phyloP scores from a whole-genome alignment of 768 basidiomycete genomes.

The Tulasnella sp. region DNA sequence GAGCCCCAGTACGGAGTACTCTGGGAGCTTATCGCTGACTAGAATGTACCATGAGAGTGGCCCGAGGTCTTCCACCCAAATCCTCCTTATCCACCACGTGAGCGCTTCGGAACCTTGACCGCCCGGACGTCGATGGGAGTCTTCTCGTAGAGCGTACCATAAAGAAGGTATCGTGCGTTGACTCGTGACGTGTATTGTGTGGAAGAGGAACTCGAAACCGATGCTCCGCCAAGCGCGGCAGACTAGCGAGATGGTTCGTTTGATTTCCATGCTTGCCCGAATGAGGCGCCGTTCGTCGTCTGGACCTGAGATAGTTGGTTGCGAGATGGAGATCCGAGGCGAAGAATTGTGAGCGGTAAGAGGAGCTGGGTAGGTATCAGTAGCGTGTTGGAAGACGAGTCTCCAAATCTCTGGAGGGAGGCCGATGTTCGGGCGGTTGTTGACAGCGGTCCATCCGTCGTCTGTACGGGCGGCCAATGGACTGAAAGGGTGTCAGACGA shows the following conservation, averaged over 20 bases:
- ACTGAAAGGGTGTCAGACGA: background rate
- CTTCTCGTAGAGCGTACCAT: background rate
- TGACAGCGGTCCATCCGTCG: background rate
- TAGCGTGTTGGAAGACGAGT: background rate
- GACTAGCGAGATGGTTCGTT: background rate
- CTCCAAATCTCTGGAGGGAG: background rate
- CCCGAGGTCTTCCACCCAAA: background rate
- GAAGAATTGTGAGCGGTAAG: background rate
- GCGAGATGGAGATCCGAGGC: background rate
- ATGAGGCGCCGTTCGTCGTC: background rate
- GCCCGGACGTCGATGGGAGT: background rate
- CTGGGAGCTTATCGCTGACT: background rate
- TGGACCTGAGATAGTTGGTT: background rate
- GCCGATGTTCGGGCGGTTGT: background rate
- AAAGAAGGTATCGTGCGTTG: background rate
- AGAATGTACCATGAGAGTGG: background rate
- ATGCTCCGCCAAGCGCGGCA: background rate
- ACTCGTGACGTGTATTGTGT: background rate
- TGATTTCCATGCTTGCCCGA: background rate
- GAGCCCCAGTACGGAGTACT: background rate
- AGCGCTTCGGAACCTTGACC: background rate
- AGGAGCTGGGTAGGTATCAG: background rate
- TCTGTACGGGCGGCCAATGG: background rate
- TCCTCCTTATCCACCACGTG: background rate
- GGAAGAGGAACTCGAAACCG: background rate